These are phyloP conservation scores for Starmerella powellii DNA, from an alignment of 805 yeast genomes.

Conservation along the genomic window DNA sequence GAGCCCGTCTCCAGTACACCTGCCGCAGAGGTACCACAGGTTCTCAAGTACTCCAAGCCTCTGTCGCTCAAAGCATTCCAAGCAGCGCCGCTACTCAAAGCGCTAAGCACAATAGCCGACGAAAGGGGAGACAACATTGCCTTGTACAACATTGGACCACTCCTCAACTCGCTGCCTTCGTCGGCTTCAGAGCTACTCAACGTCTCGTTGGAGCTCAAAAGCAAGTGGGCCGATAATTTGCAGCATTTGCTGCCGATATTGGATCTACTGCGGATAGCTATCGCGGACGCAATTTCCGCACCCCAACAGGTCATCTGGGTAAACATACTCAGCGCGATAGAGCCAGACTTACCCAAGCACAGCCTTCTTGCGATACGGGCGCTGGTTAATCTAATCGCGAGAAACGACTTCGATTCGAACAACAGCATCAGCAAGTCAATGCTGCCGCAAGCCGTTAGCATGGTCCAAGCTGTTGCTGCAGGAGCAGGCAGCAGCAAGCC, in stretches of 20 bases:
- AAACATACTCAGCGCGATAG: constrained; percentile 23
- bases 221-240: constrained; percentile 19
- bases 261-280: constrained; percentile 47
- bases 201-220: constrained; percentile 32
- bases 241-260: constrained; percentile 37
- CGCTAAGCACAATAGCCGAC: constrained; percentile 17
- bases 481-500: constrained; percentile 7
- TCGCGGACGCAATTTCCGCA: constrained; percentile 28
- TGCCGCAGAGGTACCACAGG: constrained; percentile 19
- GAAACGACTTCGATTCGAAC: constrained; percentile 22
- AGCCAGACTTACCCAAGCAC: constrained; percentile 29
- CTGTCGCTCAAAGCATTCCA: constrained; percentile 31
- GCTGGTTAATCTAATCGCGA: constrained; percentile 42
- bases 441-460: constrained; percentile 25
- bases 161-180: constrained; percentile 19
- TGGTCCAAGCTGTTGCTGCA: constrained; percentile 11
- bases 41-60: constrained; percentile 29
- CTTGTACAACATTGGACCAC: constrained; percentile 9
- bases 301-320: constrained; percentile 31
- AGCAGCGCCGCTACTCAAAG: constrained; percentile 21
- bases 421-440: constrained; percentile 21
- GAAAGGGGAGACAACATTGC: constrained; percentile 5
- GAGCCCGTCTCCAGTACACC: constrained; percentile 30
- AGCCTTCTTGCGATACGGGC: constrained; percentile 47
- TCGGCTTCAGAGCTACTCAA: constrained; percentile 30